Evolutionary conservation across 768 basidiomycete species (phyloP), one percentile per base, ranked within the genome.

Genomic region (Mycena vitilis): DNA sequence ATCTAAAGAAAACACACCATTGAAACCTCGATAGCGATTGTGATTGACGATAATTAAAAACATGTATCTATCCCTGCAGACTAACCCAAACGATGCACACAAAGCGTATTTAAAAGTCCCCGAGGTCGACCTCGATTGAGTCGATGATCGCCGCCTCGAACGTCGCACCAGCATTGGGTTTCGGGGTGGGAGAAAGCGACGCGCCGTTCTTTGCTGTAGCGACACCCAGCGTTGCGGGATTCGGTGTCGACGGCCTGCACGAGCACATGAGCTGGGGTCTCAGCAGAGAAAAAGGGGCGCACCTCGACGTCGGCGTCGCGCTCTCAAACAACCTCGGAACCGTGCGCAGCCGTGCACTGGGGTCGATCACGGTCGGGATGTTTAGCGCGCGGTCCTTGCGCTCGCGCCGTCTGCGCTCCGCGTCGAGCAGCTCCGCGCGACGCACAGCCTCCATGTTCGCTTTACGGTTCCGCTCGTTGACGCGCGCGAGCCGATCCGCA

Each of bases 401-500:
- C 63, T 94, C 91, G 55, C 85, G 82, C 62, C 90, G 83, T 79
- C 91, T 93, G 56, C 89, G 83, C 75, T 95, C 94, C 10, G 85
- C 81, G 72, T 90, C 89, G 40, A 82, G 81, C 40, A 90, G 77
- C 78, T 97, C 95, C 0, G 93, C 92, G 70, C 87, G 88, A 66
- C 93, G 85, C 60, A 95, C 88, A 5, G 88, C 88, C 74, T 96
- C 97, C 71, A 89, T 70, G 65, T 97, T 97, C 37, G 91, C 91
- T 76, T 88, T 91, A 63, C 93, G 87, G 78, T 98, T 98, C 63
- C 95, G 88, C 80, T 96, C 95, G 76, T 97, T 98, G 61, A 99
- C 90, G 75, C 82, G 88, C 18, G 93, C 88, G 30, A 97, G 84
- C 75, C 87, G 79, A 70, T 93, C 88, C 13, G 70, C 77, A 8